phyloP scores from a whole-genome alignment of 1,284 basidiomycete species.

The Cryptococcus hybrid region DNA sequence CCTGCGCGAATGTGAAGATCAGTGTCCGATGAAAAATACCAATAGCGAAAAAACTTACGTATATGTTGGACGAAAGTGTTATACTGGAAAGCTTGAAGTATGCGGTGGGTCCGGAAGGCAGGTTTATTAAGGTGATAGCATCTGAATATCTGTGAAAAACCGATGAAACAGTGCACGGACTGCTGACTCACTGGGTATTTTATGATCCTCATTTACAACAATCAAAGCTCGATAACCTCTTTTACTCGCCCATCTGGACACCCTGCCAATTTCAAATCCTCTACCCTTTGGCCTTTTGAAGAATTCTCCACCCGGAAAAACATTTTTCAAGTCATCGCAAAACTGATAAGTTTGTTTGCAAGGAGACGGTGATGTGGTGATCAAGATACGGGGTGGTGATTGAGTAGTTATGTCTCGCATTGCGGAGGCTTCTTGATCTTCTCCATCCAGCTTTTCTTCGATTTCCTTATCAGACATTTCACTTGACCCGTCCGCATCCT shows the following conservation, averaged over 20 bases:
- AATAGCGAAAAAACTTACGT: slow-evolving; percentile 58
- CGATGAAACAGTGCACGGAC: not conserved
- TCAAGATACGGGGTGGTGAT: slow-evolving; percentile 74
- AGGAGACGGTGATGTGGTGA: slow-evolving; percentile 87
- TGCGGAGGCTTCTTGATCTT: slow-evolving; percentile 5
- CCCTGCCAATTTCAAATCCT: slow-evolving; percentile 88
- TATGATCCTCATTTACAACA: slow-evolving; percentile 92
- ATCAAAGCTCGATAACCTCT: slow-evolving; percentile 79
- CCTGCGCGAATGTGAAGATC: slow-evolving; percentile 53
- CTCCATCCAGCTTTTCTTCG: slow-evolving; percentile 24
- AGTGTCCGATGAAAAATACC: slow-evolving; percentile 52
- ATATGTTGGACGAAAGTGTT: slow-evolving; percentile 79
- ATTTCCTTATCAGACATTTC: slow-evolving; percentile 67
- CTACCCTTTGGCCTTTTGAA: slow-evolving; percentile 86
- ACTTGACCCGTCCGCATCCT: slow-evolving; percentile 53
- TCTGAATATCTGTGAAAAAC: slow-evolving; percentile 55
- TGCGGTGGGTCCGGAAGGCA: slow-evolving; percentile 90
- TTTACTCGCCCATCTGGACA: slow-evolving; percentile 90
- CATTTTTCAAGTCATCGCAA: slow-evolving; percentile 82
- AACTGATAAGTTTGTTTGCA: slow-evolving; percentile 81
- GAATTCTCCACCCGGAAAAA: slow-evolving; percentile 91
- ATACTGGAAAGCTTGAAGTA: slow-evolving; percentile 95
- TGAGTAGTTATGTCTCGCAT: slow-evolving; percentile 3
- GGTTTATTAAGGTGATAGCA: slow-evolving; percentile 85
- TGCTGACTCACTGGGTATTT: slow-evolving; percentile 73